phyloP scores from a whole-genome alignment of 257 asterid genomes.

The Solanum virginianum region DNA sequence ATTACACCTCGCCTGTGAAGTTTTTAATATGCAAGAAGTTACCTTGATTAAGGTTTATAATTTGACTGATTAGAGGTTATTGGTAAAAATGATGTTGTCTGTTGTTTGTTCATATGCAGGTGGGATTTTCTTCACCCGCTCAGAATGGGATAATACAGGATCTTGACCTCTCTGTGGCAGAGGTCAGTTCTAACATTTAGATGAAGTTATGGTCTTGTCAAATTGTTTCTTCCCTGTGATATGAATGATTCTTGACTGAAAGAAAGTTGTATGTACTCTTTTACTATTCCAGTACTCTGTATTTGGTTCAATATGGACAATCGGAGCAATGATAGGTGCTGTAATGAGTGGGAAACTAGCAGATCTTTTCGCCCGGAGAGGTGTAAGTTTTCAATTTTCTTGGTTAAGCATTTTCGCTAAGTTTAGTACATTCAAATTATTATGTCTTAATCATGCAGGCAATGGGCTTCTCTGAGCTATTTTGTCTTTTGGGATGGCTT shows the following conservation, averaged over 20 bases:
- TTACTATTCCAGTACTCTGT: slow-evolving; percentile 48
- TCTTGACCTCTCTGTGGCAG: slow-evolving; percentile 52
- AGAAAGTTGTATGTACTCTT: not conserved
- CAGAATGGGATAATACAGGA: slow-evolving; percentile 60
- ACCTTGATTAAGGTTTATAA: not conserved
- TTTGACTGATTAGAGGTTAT: not conserved
- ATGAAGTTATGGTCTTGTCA: not conserved
- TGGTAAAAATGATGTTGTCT: not conserved
- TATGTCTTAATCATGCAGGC: slow-evolving; percentile 37
- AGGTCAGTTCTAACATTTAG: slow-evolving; percentile 23
- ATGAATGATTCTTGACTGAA: not conserved
- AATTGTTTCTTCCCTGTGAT: not conserved
- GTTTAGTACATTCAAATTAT: not conserved
- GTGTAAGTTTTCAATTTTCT: slow-evolving; percentile 30
- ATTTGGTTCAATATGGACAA: slow-evolving; percentile 76
- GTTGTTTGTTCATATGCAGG: slow-evolving; percentile 20
- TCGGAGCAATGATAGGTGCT: slow-evolving; percentile 93
- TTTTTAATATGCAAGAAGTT: not conserved
- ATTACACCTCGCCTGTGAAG: not conserved
- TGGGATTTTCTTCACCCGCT: slow-evolving; percentile 85
- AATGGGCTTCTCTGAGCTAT: slow-evolving; percentile 65
- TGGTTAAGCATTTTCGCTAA: not conserved
- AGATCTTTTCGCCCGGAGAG: slow-evolving; percentile 68
- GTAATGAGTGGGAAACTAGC: slow-evolving; percentile 74
- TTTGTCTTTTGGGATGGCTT: slow-evolving; percentile 58